phyloP scores from a whole-genome alignment of 2,329 filamentous ascomycete genomes.

The Emergomyces orientalis region DNA sequence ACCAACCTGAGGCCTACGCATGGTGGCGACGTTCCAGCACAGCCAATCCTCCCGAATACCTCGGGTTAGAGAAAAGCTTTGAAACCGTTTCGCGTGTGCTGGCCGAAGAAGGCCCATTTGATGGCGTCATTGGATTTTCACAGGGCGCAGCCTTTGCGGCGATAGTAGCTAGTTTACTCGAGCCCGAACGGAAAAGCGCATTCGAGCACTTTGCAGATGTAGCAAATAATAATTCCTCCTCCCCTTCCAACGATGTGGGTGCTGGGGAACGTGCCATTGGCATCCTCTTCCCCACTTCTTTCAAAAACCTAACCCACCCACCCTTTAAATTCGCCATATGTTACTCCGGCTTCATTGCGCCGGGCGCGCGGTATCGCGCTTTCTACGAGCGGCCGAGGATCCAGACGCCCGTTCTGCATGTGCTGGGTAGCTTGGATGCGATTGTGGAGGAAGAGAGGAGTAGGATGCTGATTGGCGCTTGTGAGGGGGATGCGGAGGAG shows the following conservation, averaged over 20 bases:
- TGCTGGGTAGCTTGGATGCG: constrained; percentile 73
- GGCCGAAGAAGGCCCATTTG: constrained; percentile 55
- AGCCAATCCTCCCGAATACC: constrained; percentile 56
- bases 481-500: constrained; percentile 44
- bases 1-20: constrained; percentile 59
- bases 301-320: constrained; percentile 38
- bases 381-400: constrained; percentile 65
- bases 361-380: constrained; percentile 52
- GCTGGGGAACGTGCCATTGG: constrained; percentile 27
- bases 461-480: constrained; percentile 57
- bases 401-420: constrained; percentile 67
- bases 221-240: constrained; percentile 12
- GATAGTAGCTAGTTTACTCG: constrained; percentile 63
- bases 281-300: constrained; percentile 45
- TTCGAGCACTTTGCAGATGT: constrained; percentile 38
- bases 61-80: constrained; percentile 61
- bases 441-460: constrained; percentile 74
- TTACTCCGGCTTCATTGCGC: constrained; percentile 69
- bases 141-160: constrained; percentile 67
- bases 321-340: constrained; percentile 61
- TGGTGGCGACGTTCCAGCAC: constrained; percentile 67
- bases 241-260: constrained; percentile 15
- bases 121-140: constrained; percentile 73
- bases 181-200: constrained; percentile 41
- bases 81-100: constrained; percentile 53